A percentile compares a stretch with the other conserved stretches of the same genome.
phyloP scores from a whole-genome alignment of 225 moss, liverwort and hornwort species.

The Antitrichia curtipendula region DNA sequence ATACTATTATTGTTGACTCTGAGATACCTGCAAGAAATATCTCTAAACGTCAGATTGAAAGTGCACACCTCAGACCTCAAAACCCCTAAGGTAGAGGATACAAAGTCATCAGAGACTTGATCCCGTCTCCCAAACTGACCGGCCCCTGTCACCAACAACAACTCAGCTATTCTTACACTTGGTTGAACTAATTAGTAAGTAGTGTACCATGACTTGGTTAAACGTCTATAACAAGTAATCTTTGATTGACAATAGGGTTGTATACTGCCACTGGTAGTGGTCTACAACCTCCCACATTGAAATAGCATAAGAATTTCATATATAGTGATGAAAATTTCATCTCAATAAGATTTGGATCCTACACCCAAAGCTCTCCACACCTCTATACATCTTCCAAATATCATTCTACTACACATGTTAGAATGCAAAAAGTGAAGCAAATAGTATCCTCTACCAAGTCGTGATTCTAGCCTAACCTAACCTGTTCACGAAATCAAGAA shows the following conservation, averaged over 20 bases:
- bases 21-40: neutral
- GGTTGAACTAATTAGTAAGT: neutral
- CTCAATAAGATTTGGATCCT: neutral
- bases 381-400: neutral
- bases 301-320: neutral
- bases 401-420: neutral
- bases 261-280: neutral
- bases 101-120: neutral
- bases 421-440: neutral
- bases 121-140: neutral
- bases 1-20: neutral
- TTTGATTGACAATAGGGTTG: neutral
- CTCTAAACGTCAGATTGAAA: neutral
- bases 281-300: neutral
- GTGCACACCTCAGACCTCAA: neutral
- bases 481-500: neutral
- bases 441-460: neutral
- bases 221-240: neutral
- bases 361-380: neutral
- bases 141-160: neutral
- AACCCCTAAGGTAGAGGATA: neutral
- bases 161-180: neutral
- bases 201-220: neutral
- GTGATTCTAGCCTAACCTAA: neutral
- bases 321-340: neutral